Evolutionary conservation across 2,329 filamentous ascomycete genomes (phyloP).

Genomic region (Aspergillus candidus): DNA sequence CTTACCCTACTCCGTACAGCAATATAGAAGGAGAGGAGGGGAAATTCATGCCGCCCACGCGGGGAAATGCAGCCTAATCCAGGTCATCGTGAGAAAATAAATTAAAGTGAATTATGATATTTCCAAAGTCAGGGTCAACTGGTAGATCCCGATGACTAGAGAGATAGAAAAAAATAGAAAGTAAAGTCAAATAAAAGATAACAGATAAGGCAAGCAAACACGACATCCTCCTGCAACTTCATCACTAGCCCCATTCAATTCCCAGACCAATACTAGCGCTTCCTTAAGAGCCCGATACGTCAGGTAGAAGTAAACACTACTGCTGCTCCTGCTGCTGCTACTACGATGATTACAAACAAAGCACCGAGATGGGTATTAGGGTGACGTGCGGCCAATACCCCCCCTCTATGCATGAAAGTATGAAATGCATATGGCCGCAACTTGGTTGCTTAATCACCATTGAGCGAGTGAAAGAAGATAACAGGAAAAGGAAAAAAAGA

Average conservation of each 20-base stretch:
- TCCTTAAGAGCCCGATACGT: constrained; percentile 6
- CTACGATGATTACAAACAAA: too few species aligned
- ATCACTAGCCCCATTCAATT: too few species aligned
- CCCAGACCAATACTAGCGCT: constrained; percentile 6
- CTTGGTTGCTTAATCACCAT: constrained; percentile 9
- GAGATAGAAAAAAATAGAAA: too few species aligned
- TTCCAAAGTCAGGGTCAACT: too few species aligned
- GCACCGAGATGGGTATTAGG: not conserved
- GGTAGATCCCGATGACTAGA: too few species aligned
- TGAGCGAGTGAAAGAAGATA: constrained; percentile 3
- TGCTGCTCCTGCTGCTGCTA: too few species aligned
- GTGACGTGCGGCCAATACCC: constrained; percentile 14
- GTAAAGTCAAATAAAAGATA: too few species aligned
- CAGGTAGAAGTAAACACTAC: not conserved
- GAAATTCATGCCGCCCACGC: constrained; percentile 4
- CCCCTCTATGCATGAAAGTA: constrained; percentile 22
- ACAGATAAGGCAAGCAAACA: too few species aligned
- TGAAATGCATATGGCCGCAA: constrained; percentile 17
- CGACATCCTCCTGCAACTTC: too few species aligned
- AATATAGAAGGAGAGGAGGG: not conserved
- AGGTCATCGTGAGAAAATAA: not conserved
- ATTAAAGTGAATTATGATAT: too few species aligned
- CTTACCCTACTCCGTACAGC: too few species aligned
- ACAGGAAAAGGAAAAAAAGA: too few species aligned
- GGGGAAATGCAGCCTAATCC: constrained; percentile 10